Conservation (phyloP, 208 protist species). For the Trypanosoma lewisi region DNA sequence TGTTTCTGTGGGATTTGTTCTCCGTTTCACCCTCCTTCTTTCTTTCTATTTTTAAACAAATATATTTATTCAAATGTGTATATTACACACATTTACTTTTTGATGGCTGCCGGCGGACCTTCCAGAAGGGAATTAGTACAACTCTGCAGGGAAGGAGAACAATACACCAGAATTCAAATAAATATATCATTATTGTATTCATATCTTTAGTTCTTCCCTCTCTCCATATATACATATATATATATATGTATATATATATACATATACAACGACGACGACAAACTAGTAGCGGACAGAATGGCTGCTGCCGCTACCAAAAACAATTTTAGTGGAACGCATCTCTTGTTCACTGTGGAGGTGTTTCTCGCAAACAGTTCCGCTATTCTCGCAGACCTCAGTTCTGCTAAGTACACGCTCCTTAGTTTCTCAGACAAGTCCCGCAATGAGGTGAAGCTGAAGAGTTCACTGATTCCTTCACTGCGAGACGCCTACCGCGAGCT, state of each 20-base stretch:
- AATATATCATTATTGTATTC: too few species aligned
- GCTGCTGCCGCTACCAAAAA: background rate
- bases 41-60: constrained; percentile 1
- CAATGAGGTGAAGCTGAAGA: constrained; percentile 74
- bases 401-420: constrained; percentile 68
- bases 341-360: constrained; percentile 60
- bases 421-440: constrained; percentile 64
- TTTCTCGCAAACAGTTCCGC: constrained; percentile 63
- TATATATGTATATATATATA: background rate
- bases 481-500: constrained; percentile 42
- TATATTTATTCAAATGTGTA: background rate
- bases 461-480: constrained; percentile 49
- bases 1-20: too few species aligned
- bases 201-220: too few species aligned
- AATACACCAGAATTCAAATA: too few species aligned
- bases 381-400: constrained; percentile 59
- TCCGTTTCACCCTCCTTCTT: too few species aligned
- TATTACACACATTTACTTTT: too few species aligned
- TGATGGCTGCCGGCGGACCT: background rate
- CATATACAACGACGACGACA: background rate
- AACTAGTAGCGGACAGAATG: background rate
- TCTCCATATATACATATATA: too few species aligned
- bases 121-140: background rate
- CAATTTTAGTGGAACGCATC: constrained; percentile 30
- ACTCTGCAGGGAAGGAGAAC: background rate